Base-by-base conservation (phyloP, 2,329 filamentous ascomycete species). In the Talaromyces piceae region DNA sequence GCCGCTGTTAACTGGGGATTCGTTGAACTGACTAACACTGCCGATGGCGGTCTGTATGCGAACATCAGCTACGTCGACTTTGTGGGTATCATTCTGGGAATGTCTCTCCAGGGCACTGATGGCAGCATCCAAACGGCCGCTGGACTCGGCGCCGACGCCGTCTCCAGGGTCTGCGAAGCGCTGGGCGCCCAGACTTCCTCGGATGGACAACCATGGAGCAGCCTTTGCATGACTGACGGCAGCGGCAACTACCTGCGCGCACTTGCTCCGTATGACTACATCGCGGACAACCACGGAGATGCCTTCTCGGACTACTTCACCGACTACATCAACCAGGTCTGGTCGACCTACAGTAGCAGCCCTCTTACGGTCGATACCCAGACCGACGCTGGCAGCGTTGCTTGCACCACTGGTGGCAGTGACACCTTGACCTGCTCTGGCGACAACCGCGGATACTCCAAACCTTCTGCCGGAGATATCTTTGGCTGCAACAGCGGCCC, bases 301-400 rank as follows among this genome's bases (percentile, higher is more conserved):
- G 66, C 81, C 5, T 78, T 82, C 57, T 52, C 65, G 16, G 69
- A 67, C 51, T 81, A 81, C 65, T 82, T 72, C 60, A 59, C 71
- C 33, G 41, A 67, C 11, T 77, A 80, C 58, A 72, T 82, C 47
- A 66, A 77, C 61, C 59, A 67, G 31, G 78, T 78, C 4, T 82
- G 78, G 78, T 55, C 62, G 28, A 73, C 73, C 60, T 81, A 81
- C 67, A 45, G 63, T 30, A 57, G 56, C 11, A 57, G 65, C 39
- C 64, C 73, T 49, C 69, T 82, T 27, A 71, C 66, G 6, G 63
- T 82, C 63, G 73, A 81, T 66, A 81, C 79, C n/a, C 79, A 82
- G 63, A 70, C 66, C 45, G 63, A 67, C 47, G 80, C 77, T 74
- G 79, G 79, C 33, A 59, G 70, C 39, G 69, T 75, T 18, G 66